phyloP scores from a whole-genome alignment of 1,139 yeast genomes.

The Kurtzmaniella quercitrusa region DNA sequence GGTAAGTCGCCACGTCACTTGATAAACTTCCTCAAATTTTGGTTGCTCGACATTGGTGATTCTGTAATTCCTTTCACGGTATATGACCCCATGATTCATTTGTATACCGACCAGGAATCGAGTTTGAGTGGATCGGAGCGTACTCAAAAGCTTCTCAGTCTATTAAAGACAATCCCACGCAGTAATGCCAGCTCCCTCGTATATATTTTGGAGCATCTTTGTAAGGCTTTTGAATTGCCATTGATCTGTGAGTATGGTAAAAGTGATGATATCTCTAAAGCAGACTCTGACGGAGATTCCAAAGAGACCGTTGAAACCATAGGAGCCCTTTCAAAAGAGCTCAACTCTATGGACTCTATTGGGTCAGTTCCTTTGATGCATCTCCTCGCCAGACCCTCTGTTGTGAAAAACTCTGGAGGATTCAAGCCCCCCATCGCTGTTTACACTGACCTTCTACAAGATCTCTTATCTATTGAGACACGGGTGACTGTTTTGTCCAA shows the following conservation, averaged over 20 bases:
- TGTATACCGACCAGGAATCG: not conserved
- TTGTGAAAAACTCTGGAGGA: slow-evolving; percentile 32
- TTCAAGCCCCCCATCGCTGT: slow-evolving; percentile 36
- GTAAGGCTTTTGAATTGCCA: slow-evolving; percentile 21
- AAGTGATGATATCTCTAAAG: slow-evolving; percentile 21
- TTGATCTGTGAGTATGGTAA: slow-evolving; percentile 25
- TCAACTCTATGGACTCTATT: slow-evolving; percentile 35
- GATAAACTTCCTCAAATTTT: slow-evolving; percentile 33
- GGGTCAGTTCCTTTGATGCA: slow-evolving; percentile 42
- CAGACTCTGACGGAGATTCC: slow-evolving; percentile 8
- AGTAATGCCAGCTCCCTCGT: slow-evolving; percentile 39
- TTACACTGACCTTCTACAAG: slow-evolving; percentile 25
- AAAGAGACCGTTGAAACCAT: slow-evolving; percentile 1
- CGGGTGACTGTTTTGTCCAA: slow-evolving; percentile 22
- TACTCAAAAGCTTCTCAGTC: slow-evolving; percentile 19
- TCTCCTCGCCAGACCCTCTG: slow-evolving; percentile 39
- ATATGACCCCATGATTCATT: slow-evolving; percentile 19
- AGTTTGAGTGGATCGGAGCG: slow-evolving; percentile 4
- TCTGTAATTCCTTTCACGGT: slow-evolving; percentile 42
- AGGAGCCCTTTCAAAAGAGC: slow-evolving; percentile 9
- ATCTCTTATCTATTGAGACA: slow-evolving; percentile 24
- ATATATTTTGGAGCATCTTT: slow-evolving; percentile 34
- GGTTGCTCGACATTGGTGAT: slow-evolving; percentile 43
- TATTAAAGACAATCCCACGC: slow-evolving; percentile 35
- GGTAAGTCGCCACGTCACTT: slow-evolving; percentile 11